These are phyloP conservation scores for Blastobotrys proliferans DNA, from an alignment of 1,139 yeast species.

Conservation along the genomic window DNA sequence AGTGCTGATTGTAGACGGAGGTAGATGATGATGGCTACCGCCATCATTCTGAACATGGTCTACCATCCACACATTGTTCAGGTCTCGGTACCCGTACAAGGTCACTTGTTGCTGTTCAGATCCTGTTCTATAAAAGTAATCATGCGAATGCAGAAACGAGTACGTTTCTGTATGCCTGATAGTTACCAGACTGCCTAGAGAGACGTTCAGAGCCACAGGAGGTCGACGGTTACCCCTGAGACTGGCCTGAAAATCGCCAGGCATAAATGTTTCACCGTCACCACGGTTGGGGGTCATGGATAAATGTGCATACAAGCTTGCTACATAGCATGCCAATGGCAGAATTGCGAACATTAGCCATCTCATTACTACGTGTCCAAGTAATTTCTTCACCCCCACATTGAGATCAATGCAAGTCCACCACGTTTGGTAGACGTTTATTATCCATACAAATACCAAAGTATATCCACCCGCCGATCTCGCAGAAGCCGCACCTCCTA, in stretches of 20 bases:
- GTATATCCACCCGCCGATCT: conserved; percentile 55
- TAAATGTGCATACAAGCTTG: conserved; percentile 50
- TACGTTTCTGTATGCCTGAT: conserved; percentile 61
- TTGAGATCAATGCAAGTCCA: conserved; percentile 52
- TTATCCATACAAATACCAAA: conserved; percentile 45
- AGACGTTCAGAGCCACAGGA: conserved; percentile 46
- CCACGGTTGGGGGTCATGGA: conserved; percentile 45
- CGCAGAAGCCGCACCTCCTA: conserved; percentile 52
- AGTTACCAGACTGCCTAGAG: conserved; percentile 63
- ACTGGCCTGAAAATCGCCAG: conserved; percentile 56
- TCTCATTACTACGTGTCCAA: conserved; percentile 34
- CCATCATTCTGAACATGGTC: conserved; percentile 36
- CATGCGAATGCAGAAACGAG: conserved; percentile 67
- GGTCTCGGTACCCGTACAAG: conserved; percentile 49
- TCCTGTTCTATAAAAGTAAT: conserved; percentile 49
- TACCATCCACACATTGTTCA: conserved; percentile 63
- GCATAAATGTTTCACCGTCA: conserved; percentile 47
- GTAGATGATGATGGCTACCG: conserved; percentile 14
- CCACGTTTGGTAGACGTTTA: conserved; percentile 51
- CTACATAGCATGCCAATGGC: conserved; percentile 50
- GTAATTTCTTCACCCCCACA: conserved; percentile 34
- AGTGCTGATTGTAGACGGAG: conserved; percentile 36
- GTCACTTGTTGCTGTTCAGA: conserved; percentile 68
- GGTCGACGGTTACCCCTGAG: conserved; percentile 43
- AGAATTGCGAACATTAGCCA: conserved; percentile 39